Evolutionary conservation across 768 basidiomycete genomes (phyloP).

Genomic region (Pleurotus citrinopileatus): DNA sequence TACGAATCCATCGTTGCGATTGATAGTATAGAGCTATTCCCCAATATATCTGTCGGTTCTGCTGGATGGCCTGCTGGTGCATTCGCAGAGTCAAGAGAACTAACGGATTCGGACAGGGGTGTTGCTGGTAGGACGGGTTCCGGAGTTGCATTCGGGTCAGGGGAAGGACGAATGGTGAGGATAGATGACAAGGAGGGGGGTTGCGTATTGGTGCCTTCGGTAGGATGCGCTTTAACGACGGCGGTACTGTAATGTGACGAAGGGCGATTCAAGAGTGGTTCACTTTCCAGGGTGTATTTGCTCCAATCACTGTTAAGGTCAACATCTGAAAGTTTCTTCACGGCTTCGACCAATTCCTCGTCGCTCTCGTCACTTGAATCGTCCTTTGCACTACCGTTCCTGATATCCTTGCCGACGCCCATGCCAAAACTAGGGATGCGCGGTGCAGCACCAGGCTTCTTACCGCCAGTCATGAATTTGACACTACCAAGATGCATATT

Average conservation of each 20-base stretch:
- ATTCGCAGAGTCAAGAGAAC: slow-evolving; percentile 19
- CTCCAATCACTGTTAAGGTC: slow-evolving; percentile 48
- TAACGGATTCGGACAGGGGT: slow-evolving; percentile 18
- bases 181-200: slow-evolving; percentile 67
- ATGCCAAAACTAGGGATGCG: slow-evolving; percentile 86
- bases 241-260: slow-evolving; percentile 63
- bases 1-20: slow-evolving; percentile 60
- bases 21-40: slow-evolving; percentile 43
- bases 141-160: slow-evolving; percentile 45
- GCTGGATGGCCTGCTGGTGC: slow-evolving; percentile 16
- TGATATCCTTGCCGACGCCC: slow-evolving; percentile 62
- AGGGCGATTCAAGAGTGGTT: slow-evolving; percentile 48
- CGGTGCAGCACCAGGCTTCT: slow-evolving; percentile 56
- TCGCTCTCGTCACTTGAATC: slow-evolving; percentile 60
- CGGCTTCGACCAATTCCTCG: slow-evolving; percentile 63
- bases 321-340: slow-evolving; percentile 50
- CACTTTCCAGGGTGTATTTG: slow-evolving; percentile 36
- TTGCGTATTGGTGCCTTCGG: slow-evolving; percentile 30
- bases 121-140: slow-evolving; percentile 37
- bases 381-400: slow-evolving; percentile 34
- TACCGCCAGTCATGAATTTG: slow-evolving; percentile 72
- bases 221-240: slow-evolving; percentile 53
- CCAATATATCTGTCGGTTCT: slow-evolving; percentile 25
- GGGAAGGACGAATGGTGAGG: slow-evolving; percentile 62
- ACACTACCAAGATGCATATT: slow-evolving; percentile 83